These are phyloP conservation scores for Coniochaeta sp. DNA, from an alignment of 2,329 filamentous ascomycete genomes.

Conservation along the genomic window DNA sequence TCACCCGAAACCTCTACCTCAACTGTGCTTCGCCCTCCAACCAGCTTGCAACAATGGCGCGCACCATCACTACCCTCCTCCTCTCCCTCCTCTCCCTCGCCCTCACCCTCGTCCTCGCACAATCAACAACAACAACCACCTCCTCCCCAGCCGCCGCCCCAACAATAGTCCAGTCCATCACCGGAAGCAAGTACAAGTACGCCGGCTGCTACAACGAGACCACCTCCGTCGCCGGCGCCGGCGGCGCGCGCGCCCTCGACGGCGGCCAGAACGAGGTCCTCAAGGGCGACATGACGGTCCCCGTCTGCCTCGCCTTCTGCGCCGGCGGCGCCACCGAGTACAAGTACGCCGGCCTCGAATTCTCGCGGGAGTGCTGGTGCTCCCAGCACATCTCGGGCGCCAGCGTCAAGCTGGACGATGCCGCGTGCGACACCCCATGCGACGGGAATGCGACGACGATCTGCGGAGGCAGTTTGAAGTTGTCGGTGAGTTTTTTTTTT, in stretches of 20 bases:
- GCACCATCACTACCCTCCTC: background rate
- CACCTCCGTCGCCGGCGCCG: constrained; percentile 31
- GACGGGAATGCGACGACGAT: constrained; percentile 41
- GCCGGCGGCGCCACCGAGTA: constrained; percentile 25
- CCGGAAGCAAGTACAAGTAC: constrained; percentile 33
- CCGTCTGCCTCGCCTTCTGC: constrained; percentile 44
- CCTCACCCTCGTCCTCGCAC: background rate
- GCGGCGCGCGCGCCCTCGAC: constrained; percentile 34
- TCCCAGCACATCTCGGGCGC: constrained; percentile 38
- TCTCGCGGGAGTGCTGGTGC: constrained; percentile 54
- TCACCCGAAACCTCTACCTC: background rate
- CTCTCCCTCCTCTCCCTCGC: background rate
- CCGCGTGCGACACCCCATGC: constrained; percentile 42
- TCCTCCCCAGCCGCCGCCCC: constrained; percentile 3
- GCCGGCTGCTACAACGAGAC: constrained; percentile 54
- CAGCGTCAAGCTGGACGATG: constrained; percentile 36
- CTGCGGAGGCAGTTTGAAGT: constrained; percentile 45
- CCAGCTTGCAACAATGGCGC: background rate
- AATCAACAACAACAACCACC: constrained; percentile 5
- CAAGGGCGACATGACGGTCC: constrained; percentile 41
- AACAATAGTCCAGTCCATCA: background rate
- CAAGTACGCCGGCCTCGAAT: constrained; percentile 48
- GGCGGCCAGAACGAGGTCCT: constrained; percentile 31
- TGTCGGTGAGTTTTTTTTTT: constrained; percentile 31
- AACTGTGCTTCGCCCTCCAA: too few species aligned